Evolutionary conservation across 2,329 filamentous ascomycete species (phyloP).

Genomic region (Penicillium decumbens): DNA sequence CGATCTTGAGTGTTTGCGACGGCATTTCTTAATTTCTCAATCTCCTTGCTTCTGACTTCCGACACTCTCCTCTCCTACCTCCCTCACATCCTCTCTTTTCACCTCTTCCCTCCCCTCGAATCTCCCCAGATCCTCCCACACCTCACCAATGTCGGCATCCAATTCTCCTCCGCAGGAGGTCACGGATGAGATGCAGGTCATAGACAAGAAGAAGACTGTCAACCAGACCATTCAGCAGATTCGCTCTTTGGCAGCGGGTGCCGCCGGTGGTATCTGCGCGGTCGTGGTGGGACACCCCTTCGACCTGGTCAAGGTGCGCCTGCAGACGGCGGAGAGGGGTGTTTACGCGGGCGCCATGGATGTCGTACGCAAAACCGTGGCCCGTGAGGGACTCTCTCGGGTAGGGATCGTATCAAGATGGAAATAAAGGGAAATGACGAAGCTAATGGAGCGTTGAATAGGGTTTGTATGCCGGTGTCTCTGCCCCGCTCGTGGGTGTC

Average conservation of each 20-base stretch:
- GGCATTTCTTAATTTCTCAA: conserved; percentile 1
- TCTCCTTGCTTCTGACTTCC: conserved; percentile 2
- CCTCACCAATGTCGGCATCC: conserved; percentile 28
- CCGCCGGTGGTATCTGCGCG: conserved; percentile 88
- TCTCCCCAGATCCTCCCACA: conserved; percentile 7
- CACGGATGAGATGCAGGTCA: conserved; percentile 27
- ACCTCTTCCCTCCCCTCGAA: neutral
- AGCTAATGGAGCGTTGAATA: conserved; percentile 30
- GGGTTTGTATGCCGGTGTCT: conserved; percentile 94
- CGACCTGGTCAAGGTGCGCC: conserved; percentile 92
- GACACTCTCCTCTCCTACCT: conserved; percentile 1
- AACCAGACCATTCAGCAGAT: conserved; percentile 57
- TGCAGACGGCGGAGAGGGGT: conserved; percentile 92
- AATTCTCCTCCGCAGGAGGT: conserved; percentile 28
- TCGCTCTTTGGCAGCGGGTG: conserved; percentile 80
- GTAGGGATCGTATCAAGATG: conserved; percentile 30
- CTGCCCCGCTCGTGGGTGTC: conserved; percentile 87
- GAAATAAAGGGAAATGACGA: neutral
- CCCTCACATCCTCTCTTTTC: neutral
- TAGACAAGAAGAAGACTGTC: conserved; percentile 27
- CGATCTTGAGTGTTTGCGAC: conserved; percentile 7
- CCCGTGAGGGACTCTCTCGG: conserved; percentile 70
- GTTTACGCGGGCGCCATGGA: conserved; percentile 88
- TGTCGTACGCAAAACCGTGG: conserved; percentile 82
- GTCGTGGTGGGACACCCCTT: conserved; percentile 95